phyloP scores from a whole-genome alignment of 2,329 filamentous ascomycete genomes.

The Parascedosporium putredinis region DNA sequence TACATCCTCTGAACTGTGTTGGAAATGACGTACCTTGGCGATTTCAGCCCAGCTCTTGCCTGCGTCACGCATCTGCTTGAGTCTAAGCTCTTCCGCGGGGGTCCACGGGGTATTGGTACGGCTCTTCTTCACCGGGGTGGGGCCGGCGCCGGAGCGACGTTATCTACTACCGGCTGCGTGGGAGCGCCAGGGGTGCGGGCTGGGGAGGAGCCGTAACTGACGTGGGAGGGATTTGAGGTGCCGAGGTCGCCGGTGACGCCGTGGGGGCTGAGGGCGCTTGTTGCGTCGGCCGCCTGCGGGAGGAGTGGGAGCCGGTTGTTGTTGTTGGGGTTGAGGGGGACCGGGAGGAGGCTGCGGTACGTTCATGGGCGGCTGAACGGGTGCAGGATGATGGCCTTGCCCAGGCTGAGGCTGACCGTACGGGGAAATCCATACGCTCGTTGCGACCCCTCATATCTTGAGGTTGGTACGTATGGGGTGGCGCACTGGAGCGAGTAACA shows the following conservation, averaged over 20 bases:
- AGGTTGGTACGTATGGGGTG: constrained; percentile 34
- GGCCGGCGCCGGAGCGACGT: constrained; percentile 14
- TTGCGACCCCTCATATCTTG: constrained; percentile 36
- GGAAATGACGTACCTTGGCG: constrained; percentile 66
- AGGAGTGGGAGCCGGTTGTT: constrained; percentile 27
- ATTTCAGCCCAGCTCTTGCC: constrained; percentile 97
- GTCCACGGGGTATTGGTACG: constrained; percentile 99
- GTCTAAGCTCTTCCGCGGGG: constrained; percentile 77
- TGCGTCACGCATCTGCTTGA: constrained; percentile 89
- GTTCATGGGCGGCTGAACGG: constrained; percentile 32
- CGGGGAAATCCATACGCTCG: constrained; percentile 31
- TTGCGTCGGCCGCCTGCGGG: constrained; percentile 28
- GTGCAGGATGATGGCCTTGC: constrained; percentile 27
- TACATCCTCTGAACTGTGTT: background rate
- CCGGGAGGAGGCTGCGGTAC: constrained; percentile 23
- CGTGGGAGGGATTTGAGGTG: constrained; percentile 15
- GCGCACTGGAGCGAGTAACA: constrained; percentile 23
- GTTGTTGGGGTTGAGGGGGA: constrained; percentile 24
- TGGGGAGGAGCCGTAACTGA: constrained; percentile 18
- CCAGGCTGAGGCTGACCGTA: constrained; percentile 29
- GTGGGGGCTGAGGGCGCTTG: constrained; percentile 28
- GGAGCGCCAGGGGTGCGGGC: constrained; percentile 12
- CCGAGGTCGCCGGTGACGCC: constrained; percentile 10
- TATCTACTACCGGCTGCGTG: constrained; percentile 17
- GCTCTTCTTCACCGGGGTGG: constrained; percentile 74